phyloP scores from a whole-genome alignment of 192 early-diverging fungal species.

The Tieghemiomyces parasiticus region DNA sequence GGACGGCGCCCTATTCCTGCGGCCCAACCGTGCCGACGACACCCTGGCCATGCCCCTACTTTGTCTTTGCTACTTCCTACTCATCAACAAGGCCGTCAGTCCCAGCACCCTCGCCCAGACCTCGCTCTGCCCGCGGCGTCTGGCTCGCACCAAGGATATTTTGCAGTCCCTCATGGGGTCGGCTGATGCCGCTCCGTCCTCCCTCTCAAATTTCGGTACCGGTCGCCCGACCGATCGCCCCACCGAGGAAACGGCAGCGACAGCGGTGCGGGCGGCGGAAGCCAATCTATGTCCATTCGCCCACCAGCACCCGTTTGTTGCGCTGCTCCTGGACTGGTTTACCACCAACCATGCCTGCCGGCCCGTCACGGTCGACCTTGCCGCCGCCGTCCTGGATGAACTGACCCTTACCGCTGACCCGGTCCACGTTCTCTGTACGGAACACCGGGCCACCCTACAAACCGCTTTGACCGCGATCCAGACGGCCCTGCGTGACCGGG shows the following conservation, averaged over 20 bases:
- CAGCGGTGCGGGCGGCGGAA: background rate
- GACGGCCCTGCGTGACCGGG: background rate
- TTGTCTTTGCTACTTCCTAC: constrained; percentile 18
- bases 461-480: background rate
- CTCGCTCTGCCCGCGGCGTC: constrained; percentile 23
- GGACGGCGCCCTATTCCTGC: background rate
- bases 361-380: constrained; percentile 1
- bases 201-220: no score
- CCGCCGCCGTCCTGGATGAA: background rate
- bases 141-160: constrained; percentile 25
- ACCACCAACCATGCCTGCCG: background rate
- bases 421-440: background rate
- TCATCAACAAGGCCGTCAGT: constrained; percentile 29
- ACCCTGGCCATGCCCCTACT: constrained; percentile 27
- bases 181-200: background rate
- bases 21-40: constrained; percentile 20
- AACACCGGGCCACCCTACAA: background rate
- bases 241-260: background rate
- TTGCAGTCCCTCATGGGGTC: constrained; percentile 13
- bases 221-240: background rate
- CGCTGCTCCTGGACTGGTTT: background rate
- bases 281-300: background rate
- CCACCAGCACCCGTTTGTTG: background rate
- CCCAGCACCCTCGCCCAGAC: constrained; percentile 24
- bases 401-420: background rate